A percentile compares a stretch with the other conserved stretches of the same genome.
Evolutionary conservation across 306 rosid genomes (phyloP).

Genomic region (Malus domestica): ASM211411v1 NC_041793.1:46800501-46801000

Average conservation of each 20-base stretch:
- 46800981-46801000: too few species aligned
- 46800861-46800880: not conserved
- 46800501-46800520: not conserved
- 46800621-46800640: not conserved
- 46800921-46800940: not conserved
- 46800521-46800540: not conserved
- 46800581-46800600: not conserved
- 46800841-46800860: too few species aligned
- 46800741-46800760: fast-evolving
- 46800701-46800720: fast-evolving
- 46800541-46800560: not conserved
- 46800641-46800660: not conserved
- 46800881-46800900: not conserved
- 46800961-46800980: not conserved
- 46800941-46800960: not conserved
- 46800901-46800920: not conserved
- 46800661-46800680: not conserved
- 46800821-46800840: too few species aligned
- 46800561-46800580: not conserved
- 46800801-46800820: too few species aligned
- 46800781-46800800: fast-evolving
- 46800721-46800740: fast-evolving
- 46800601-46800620: slow-evolving; percentile 7
- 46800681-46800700: too few species aligned
- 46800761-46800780: too few species aligned